These are phyloP conservation scores for Inga leiocalycina DNA, from an alignment of 306 rosid species.

Conservation along the genomic window DNA sequence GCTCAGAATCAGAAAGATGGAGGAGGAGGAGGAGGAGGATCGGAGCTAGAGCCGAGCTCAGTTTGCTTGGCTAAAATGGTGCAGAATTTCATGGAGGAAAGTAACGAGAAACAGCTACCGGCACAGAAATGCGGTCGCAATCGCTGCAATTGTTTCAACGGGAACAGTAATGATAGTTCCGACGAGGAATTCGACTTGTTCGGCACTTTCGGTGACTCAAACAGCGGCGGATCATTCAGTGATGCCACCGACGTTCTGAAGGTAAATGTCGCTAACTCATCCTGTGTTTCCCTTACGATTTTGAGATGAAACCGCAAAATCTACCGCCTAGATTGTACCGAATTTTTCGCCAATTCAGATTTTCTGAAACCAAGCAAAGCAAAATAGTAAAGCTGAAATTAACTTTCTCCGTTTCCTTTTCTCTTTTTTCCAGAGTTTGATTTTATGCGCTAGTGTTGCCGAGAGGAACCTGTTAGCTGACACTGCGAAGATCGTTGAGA, in stretches of 20 bases:
- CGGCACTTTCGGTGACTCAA: conserved; percentile 59
- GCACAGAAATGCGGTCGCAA: conserved; percentile 65
- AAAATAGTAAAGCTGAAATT: neutral
- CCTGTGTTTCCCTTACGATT: neutral
- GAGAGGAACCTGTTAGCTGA: conserved; percentile 97
- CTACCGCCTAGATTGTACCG: neutral
- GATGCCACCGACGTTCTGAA: conserved; percentile 71
- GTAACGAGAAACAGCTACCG: conserved; percentile 62
- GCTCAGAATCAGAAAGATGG: conserved; percentile 46
- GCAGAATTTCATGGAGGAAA: conserved; percentile 86
- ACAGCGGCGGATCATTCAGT: conserved; percentile 59
- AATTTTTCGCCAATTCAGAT: neutral
- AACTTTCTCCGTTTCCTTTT: neutral
- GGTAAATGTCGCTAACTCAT: conserved; percentile 49
- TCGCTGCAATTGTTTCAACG: conserved; percentile 95
- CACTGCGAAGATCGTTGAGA: conserved; percentile 80
- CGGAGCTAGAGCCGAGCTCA: conserved; percentile 83
- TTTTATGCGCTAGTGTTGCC: conserved; percentile 69
- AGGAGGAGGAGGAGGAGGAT: conserved; percentile 21
- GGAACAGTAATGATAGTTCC: conserved; percentile 80
- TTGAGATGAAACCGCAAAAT: neutral
- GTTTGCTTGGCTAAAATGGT: conserved; percentile 89
- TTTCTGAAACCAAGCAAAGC: conserved; percentile 2
- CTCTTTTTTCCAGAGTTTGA: conserved; percentile 51
- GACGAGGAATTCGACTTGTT: conserved; percentile 86